Percentiles rank a stretch among this genome's conserved stretches.
These are phyloP conservation scores for Lathyrus sativus DNA, from an alignment of 306 rosid species.

Conservation along the genomic window DNA sequence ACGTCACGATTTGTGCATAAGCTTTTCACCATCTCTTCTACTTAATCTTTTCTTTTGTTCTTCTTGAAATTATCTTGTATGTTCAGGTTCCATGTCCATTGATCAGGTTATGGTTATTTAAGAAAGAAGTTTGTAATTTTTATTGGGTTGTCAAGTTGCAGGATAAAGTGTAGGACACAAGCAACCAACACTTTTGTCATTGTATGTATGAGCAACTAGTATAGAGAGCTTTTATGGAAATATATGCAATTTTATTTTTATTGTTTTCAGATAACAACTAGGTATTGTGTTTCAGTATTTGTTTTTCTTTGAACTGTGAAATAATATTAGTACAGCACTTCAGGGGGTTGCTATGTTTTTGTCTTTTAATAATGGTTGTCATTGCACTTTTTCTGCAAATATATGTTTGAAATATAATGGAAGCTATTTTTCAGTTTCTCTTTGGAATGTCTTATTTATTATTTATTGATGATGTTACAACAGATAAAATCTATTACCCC, in stretches of 20 bases:
- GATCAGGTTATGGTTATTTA: slow-evolving; percentile 47
- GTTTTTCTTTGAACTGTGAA: slow-evolving; percentile 1
- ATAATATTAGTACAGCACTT: background rate
- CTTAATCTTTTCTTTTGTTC: slow-evolving; percentile 31
- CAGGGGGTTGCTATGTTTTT: background rate
- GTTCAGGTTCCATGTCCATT: slow-evolving; percentile 44
- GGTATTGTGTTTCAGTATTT: slow-evolving; percentile 1
- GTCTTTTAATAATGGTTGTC: background rate
- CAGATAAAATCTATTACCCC: too few species aligned
- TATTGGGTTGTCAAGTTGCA: slow-evolving; percentile 45
- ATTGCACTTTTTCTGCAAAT: background rate
- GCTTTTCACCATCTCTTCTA: slow-evolving; percentile 36
- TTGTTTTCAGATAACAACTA: too few species aligned
- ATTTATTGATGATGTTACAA: too few species aligned
- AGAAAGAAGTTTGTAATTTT: slow-evolving; percentile 42
- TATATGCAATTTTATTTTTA: slow-evolving; percentile 38
- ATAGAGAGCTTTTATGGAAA: slow-evolving; percentile 41
- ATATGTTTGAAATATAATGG: background rate
- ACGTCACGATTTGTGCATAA: slow-evolving; percentile 66
- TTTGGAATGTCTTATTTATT: too few species aligned
- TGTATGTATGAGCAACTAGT: slow-evolving; percentile 53
- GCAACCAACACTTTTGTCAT: slow-evolving; percentile 49
- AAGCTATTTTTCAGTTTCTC: too few species aligned
- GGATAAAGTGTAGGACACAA: slow-evolving; percentile 44
- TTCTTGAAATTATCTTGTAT: slow-evolving; percentile 47